phyloP scores from a whole-genome alignment of 345 rosid genomes.

The Geranium rotundifolium region DNA sequence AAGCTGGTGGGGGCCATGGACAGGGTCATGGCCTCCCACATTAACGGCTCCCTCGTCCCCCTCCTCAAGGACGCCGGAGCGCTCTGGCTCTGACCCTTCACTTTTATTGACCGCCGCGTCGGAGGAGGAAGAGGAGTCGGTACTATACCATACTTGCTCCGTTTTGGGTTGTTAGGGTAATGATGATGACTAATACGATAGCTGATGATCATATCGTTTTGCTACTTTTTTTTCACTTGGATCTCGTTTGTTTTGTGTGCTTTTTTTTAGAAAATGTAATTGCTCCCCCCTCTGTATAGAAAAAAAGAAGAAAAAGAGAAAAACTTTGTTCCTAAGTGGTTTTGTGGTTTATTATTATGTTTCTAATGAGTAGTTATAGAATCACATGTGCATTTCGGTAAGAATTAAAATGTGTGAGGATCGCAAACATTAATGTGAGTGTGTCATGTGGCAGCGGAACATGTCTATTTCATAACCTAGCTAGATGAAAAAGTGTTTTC shows the following conservation, averaged over 20 bases:
- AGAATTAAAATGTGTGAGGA: no score
- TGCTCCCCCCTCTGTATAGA: neutral
- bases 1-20: neutral
- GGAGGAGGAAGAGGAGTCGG: neutral
- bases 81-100: neutral
- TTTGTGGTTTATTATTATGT: no score
- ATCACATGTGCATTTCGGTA: no score
- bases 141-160: no score
- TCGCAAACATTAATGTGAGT: no score
- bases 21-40: neutral
- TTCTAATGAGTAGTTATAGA: no score
- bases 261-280: neutral
- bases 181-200: neutral
- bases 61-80: conserved; percentile 10
- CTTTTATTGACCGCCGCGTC: neutral
- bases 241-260: neutral
- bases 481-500: no score
- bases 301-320: no score
- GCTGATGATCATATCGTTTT: neutral
- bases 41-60: neutral
- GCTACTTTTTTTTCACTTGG: conserved; percentile 1
- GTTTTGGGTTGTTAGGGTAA: no score
- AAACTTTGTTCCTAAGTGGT: no score
- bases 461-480: no score
- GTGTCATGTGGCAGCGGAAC: no score